Base-by-base conservation (phyloP, 805 yeast genomes). In the Pichia occidentalis region DNA sequence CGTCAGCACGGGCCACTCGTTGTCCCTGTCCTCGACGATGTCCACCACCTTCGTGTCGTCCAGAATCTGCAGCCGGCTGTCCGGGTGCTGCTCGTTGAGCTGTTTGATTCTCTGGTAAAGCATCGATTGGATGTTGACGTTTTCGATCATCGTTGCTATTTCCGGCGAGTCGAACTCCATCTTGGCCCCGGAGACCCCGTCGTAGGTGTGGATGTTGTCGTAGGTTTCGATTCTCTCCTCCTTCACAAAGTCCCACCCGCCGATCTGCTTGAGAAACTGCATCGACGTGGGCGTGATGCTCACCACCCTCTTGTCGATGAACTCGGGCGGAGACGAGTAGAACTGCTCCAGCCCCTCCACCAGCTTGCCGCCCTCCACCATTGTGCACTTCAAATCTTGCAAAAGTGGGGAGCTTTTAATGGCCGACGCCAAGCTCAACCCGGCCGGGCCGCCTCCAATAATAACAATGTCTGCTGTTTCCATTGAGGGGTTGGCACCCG, bases 401-500 rank as follows among this genome's bases (percentile, higher is more conserved):
- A 95, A 73, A 16, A 68, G 56, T 3, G 80, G 76, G 1, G 87
- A 80, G 47, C 70, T 68, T 55, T 84, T 82, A 40, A 90, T 61
- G 0, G 95, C 94, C 0, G 95, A 73, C 5, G 92, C 79, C 25
- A 92, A 63, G 2, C 95, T 80, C 40, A 92, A 63, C 0, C 98
- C 98, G 1, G 97, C 97, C 1, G 97, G 96, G 0, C 98, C 98
- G 7, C 95, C 97, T 25, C 98, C 98, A 25, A 92, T 83, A 37
- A 92, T 83, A 7, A 85, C 79, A 16, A 92, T 74, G 59, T 90
- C 97, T 21, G 71, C 32, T 4, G 32, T 63, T 21, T 53, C 32
- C 13, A 19, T n/a, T 26, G 24, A 34, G 43, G 10, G 38, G n/a
- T n/a, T n/a, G n/a, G n/a, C n/a, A n/a, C n/a, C 13, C 5, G 39